Base-by-base conservation (phyloP, 2,329 filamentous ascomycete species). In the Fusarium equiseti region DNA sequence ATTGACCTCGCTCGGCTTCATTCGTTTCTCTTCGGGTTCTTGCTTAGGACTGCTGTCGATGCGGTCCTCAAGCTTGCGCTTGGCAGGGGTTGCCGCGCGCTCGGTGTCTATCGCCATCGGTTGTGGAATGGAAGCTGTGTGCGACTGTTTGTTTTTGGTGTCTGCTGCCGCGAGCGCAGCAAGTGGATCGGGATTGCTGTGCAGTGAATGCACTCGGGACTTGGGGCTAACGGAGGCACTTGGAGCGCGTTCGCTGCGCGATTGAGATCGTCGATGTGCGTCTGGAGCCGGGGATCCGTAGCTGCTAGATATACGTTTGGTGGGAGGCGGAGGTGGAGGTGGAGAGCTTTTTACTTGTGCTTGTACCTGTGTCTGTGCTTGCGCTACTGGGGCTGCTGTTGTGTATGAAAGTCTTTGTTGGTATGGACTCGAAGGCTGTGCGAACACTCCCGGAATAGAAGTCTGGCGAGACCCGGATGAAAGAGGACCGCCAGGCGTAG, bases 141-240 rank as follows among this genome's bases (percentile, higher is more conserved):
- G 51, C 26, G 58, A 50, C 29, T 72, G 61, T 35, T 66, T 72
- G 9, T 71, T 52, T 62, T 71, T 77, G 35, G 69, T 70, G 29
- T 79, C 77, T 60, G 69, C 68, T 40, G 78, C 79, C 29, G 79
- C 79, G 15, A 75, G 60, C 22, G 69, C 66, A 44, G 71, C 62
- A 22, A 72, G 66, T 44, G 71, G 73, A 53, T 83, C 81, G 46
- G 81, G 74, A 73, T 79, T 84, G 76, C 80, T 85, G 62, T 82
- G 82, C 40, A 88, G 76, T 72, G 85, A 88, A 42, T 85, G 82
- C 18, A 90, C 82, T 68, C 87, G 85, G 38, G 92, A 94, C 81
- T 93, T 94, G 31, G 93, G 93, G 77, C 92, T 95, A 53, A 95
- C 89, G 76, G 92, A 95, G 56, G 91, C 79, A 77, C 90, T 93